A percentile compares a stretch with the other conserved stretches of the same genome.
Evolutionary conservation across 345 rosid genomes (phyloP).

Genomic region (Pistacia integerrima): DNA sequence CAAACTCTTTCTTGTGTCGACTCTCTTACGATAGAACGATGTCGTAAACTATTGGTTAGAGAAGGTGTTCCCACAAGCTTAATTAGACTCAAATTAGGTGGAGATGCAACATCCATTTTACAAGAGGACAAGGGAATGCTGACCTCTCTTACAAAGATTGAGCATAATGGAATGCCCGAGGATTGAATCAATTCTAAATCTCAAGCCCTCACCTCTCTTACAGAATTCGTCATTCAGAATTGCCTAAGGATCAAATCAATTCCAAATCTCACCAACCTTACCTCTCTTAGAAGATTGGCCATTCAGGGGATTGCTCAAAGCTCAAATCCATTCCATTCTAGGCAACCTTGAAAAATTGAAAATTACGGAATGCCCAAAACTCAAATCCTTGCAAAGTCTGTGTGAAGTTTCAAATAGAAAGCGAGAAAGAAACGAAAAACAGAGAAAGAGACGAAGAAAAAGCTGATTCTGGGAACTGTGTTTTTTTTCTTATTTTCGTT

Average conservation of each 20-base stretch:
- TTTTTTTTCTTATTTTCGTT: too few relatives aligned
- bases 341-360: accelerated
- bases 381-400: not conserved
- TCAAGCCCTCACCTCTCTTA: not conserved
- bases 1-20: not conserved
- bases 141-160: not conserved
- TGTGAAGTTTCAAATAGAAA: too few relatives aligned
- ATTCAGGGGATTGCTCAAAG: not conserved
- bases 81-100: not conserved
- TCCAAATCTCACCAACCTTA: too few relatives aligned
- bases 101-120: not conserved
- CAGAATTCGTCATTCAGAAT: accelerated
- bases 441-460: too few relatives aligned
- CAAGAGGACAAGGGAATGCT: too few relatives aligned
- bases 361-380: accelerated
- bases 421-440: too few relatives aligned
- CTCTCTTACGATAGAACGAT: not conserved
- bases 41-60: not conserved
- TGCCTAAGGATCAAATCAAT: too few relatives aligned
- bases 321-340: too few relatives aligned
- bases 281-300: too few relatives aligned
- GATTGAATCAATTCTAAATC: not conserved
- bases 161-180: not conserved
- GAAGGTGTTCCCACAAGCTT: not conserved
- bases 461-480: too few relatives aligned